Conservation (phyloP, 768 basidiomycete species). For the Hebeloma cylindrosporum region DNA sequence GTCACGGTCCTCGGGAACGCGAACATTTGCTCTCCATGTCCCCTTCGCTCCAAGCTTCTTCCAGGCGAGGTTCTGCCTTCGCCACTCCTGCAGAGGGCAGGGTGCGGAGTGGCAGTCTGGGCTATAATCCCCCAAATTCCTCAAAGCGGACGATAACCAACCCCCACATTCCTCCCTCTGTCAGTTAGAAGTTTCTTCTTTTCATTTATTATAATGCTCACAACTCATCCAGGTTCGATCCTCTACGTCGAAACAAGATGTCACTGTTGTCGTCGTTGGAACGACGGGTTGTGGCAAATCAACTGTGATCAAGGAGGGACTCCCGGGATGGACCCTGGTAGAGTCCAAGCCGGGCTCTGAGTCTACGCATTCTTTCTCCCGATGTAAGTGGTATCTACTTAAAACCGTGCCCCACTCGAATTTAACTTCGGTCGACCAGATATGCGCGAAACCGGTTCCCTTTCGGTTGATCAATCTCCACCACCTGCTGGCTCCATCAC, state of each 20-base stretch:
- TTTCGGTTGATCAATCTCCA: constrained; percentile 28
- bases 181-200: constrained; percentile 13
- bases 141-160: constrained; percentile 36
- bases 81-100: constrained; percentile 33
- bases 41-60: constrained; percentile 17
- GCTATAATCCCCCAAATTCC: constrained; percentile 39
- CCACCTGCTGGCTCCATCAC: constrained; percentile 26
- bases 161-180: constrained; percentile 32
- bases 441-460: constrained; percentile 27
- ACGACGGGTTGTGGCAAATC: constrained; percentile 82
- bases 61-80: constrained; percentile 6
- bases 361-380: constrained; percentile 26
- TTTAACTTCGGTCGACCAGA: constrained; percentile 20
- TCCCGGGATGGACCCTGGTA: constrained; percentile 58
- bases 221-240: constrained; percentile 4
- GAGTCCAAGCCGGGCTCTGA: constrained; percentile 37
- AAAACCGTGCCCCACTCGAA: neutral
- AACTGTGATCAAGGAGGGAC: constrained; percentile 73
- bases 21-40: constrained; percentile 23
- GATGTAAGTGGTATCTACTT: constrained; percentile 19
- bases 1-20: constrained; percentile 39
- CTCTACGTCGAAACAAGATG: constrained; percentile 16
- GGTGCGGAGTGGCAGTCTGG: constrained; percentile 62
- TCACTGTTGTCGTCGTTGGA: constrained; percentile 75
- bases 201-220: neutral